phyloP scores from a whole-genome alignment of 2,329 filamentous ascomycete species.

The Paracamarosporium sp. region DNA sequence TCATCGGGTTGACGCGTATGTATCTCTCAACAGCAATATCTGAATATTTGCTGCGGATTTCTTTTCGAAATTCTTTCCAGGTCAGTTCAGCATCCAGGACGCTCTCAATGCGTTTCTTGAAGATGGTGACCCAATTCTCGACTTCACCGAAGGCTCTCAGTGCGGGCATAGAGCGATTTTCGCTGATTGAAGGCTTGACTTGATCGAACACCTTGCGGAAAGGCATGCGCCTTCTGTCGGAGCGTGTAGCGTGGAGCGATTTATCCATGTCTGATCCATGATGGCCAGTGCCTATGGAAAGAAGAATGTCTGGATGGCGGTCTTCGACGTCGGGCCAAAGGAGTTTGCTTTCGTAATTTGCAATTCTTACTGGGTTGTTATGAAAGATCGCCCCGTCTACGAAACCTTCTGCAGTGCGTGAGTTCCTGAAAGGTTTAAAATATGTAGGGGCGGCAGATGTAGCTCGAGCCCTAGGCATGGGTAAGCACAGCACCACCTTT shows the following conservation, averaged over 20 bases:
- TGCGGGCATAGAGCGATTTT: background rate
- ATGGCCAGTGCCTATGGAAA: constrained; percentile 30
- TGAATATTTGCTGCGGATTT: constrained; percentile 29
- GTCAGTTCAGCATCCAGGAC: constrained; percentile 44
- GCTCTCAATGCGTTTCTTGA: constrained; percentile 33
- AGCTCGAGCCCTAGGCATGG: constrained; percentile 47
- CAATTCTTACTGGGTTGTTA: constrained; percentile 55
- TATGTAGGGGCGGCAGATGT: constrained; percentile 53
- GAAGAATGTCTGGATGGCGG: constrained; percentile 27
- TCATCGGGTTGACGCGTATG: constrained; percentile 44
- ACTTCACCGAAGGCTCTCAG: constrained; percentile 10
- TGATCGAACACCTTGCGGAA: background rate
- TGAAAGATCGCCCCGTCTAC: constrained; percentile 53
- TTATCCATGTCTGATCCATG: constrained; percentile 6
- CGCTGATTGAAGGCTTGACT: background rate
- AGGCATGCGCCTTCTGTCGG: background rate
- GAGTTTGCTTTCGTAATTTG: constrained; percentile 49
- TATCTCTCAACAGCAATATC: constrained; percentile 35
- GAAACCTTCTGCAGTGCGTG: constrained; percentile 48
- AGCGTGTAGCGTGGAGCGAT: background rate
- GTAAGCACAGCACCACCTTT: background rate
- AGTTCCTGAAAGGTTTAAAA: constrained; percentile 54
- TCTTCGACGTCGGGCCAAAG: constrained; percentile 26
- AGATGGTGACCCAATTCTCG: constrained; percentile 32
- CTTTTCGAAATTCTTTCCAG: constrained; percentile 41